Base-by-base conservation (phyloP, 2,329 filamentous ascomycete genomes). In the Ascochyta clinopodiicola region DNA sequence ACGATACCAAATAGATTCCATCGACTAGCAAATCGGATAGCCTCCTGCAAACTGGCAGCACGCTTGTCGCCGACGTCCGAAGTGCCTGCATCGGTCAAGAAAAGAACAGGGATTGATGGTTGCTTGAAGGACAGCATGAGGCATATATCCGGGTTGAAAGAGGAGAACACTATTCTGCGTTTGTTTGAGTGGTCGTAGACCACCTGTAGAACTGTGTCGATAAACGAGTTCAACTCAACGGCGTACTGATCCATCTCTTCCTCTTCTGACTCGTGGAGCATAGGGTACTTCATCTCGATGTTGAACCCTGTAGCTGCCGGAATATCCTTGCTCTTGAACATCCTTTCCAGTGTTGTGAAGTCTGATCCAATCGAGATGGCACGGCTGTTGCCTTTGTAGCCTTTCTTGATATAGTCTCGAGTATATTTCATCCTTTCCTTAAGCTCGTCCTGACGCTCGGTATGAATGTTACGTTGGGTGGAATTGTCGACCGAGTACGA, bases 261-360 rank as follows among this genome's bases (percentile, higher is more conserved):
- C 74, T 96, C 91, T 75, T 97, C 92, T 55, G 87, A 91, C 80
- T 99, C 96, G 73, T 94, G 89, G 37, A 99, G 85, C 93, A 98
- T 98, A 5, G 95, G 95, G 73, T 99, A 99, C 78, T 99, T 98
- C 84, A 99, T 90, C 80, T 99, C 95, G 65, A 99, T 96, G 77
- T 99, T 98, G 83, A 99, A 99, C 13, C 95, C 93, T 21, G 96
- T 90, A 13, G 86, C 82, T 60, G 89, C 84, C 0, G 92, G 92
- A 0, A 99, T 80, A 70, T 93, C 88, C 2, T 49, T 52, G 32
- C 50, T 52, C 67, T 86, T 85, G 79, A 99, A 97, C 73, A 98
- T 87, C 59, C 97, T 92, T 75, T 97, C 92, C 4, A 99, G 82
- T 0, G 95, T 99, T 7, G 94, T 93, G 77, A 99, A 99, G 0